Evolutionary conservation across 2,329 filamentous ascomycete genomes (phyloP).

Genomic region (Pseudogymnoascus sp.): DNA sequence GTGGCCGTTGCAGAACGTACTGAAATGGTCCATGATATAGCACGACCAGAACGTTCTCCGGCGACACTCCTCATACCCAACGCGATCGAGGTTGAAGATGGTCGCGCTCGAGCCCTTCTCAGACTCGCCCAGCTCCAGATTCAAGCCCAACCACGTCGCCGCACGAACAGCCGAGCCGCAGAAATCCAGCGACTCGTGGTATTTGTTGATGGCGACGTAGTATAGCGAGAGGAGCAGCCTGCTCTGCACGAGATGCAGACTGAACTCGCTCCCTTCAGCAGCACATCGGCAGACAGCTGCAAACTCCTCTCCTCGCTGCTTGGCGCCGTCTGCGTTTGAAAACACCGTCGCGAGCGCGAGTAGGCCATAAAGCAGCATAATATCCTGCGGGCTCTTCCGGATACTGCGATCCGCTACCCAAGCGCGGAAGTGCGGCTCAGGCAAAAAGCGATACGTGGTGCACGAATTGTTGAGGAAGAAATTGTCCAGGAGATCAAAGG

Average conservation of each 20-base stretch:
- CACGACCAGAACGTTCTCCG: constrained; percentile 65
- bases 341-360: constrained; percentile 50
- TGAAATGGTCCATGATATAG: constrained; percentile 61
- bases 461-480: constrained; percentile 50
- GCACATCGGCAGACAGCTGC: constrained; percentile 50
- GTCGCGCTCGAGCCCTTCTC: constrained; percentile 36
- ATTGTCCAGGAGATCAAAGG: constrained; percentile 42
- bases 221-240: constrained; percentile 60
- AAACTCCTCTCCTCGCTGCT: constrained; percentile 38
- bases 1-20: constrained; percentile 46
- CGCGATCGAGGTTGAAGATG: constrained; percentile 46
- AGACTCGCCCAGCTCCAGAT: constrained; percentile 48
- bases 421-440: constrained; percentile 40
- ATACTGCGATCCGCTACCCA: constrained; percentile 42
- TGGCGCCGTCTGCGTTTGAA: constrained; percentile 37
- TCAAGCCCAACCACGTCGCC: constrained; percentile 51
- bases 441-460: constrained; percentile 47
- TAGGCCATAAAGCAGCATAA: constrained; percentile 52
- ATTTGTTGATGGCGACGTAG: constrained; percentile 52
- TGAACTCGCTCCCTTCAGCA: constrained; percentile 42
- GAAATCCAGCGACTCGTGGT: constrained; percentile 54
- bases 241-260: constrained; percentile 57
- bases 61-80: constrained; percentile 55
- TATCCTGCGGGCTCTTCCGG: constrained; percentile 43
- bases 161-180: constrained; percentile 53